Evolutionary conservation across 2,329 filamentous ascomycete genomes (phyloP), one percentile per base, ranked within the genome.

Genomic region (Torrubiella hemipterigena): DNA sequence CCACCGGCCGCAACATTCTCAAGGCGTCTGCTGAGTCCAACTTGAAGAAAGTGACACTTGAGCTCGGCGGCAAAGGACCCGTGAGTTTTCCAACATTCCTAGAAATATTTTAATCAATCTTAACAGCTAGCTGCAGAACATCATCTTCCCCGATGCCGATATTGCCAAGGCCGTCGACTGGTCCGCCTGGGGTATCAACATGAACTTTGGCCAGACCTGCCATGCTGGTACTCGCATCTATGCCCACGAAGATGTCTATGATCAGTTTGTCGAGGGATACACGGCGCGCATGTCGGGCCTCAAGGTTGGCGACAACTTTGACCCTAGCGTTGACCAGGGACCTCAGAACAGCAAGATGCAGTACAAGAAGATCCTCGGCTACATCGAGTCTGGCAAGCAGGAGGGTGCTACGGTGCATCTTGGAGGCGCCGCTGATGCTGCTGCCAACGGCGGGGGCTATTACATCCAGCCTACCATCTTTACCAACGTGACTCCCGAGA

Each of bases 181-280:
- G 77, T 77, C 78, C 59, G 81, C 81, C 60, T 70, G 69, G 43
- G 70, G 69, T 36, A 73, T 74, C 51, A 73, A 69, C 61, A 73
- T 52, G 52, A 73, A 73, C 61, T 68, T 73, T 53, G 69, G 69
- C 41, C 69, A 74, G 48, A 64, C 59, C 56, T 74, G 69, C 63
- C 83, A 78, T 48, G 81, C 81, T 39, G 81, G 80, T 36, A 84
- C 80, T 36, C 77, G 83, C 47, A 68, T 91, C 49, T 84, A 84
- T 59, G 82, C 89, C 22, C 81, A 91, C 53, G 81, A 87, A 46
- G 65, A 65, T 36, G 79, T 91, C 56, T 86, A 89, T 63, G 82
- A 89, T 61, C 77, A 83, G 61, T 91, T 91, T 56, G 56, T 91
- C 30, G 63, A 68, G 48, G 67, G 70, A 30, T 89, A 89, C 69